Evolutionary conservation across 2,329 filamentous ascomycete species (phyloP).

Genomic region (Lomentospora prolificans): DNA sequence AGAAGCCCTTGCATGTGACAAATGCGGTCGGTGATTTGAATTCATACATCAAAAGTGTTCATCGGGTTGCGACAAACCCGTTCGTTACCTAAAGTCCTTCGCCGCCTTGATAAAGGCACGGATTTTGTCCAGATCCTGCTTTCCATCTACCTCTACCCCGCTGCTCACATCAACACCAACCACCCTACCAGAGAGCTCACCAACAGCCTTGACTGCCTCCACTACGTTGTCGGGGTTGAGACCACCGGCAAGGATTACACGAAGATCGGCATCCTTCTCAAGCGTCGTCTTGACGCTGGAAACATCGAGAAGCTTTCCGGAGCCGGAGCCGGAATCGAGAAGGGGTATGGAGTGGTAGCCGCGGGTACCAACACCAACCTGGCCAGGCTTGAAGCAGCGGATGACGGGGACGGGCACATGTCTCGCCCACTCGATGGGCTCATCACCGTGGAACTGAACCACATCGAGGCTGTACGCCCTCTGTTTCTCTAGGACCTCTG

Average conservation of each 20-base stretch:
- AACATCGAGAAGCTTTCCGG: conserved; percentile 68
- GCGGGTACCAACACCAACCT: conserved; percentile 60
- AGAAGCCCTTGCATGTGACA: too few species aligned
- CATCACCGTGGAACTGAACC: conserved; percentile 85
- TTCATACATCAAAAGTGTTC: background rate
- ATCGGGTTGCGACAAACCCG: background rate
- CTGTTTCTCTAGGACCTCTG: conserved; percentile 72
- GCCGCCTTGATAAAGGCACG: conserved; percentile 66
- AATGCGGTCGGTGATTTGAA: too few species aligned
- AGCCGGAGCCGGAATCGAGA: conserved; percentile 78
- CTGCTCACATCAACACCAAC: conserved; percentile 88
- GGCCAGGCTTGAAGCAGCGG: conserved; percentile 68
- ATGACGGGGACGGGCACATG: conserved; percentile 90
- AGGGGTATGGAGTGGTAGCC: conserved; percentile 79
- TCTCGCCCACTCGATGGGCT: conserved; percentile 84
- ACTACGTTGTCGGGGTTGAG: conserved; percentile 71
- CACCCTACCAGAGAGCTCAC: conserved; percentile 50
- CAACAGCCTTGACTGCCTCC: conserved; percentile 53
- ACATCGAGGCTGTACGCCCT: conserved; percentile 69
- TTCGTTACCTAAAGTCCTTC: conserved; percentile 44
- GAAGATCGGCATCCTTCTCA: conserved; percentile 57
- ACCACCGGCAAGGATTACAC: conserved; percentile 76
- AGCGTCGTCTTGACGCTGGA: conserved; percentile 59
- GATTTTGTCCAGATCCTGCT: conserved; percentile 76
- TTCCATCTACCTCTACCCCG: conserved; percentile 76